Percentiles rank a stretch among this genome's conserved stretches.
Evolutionary conservation across 371 early-diverging fungal genomes (phyloP).

Genomic region (Lichtheimia hyalospora): DNA sequence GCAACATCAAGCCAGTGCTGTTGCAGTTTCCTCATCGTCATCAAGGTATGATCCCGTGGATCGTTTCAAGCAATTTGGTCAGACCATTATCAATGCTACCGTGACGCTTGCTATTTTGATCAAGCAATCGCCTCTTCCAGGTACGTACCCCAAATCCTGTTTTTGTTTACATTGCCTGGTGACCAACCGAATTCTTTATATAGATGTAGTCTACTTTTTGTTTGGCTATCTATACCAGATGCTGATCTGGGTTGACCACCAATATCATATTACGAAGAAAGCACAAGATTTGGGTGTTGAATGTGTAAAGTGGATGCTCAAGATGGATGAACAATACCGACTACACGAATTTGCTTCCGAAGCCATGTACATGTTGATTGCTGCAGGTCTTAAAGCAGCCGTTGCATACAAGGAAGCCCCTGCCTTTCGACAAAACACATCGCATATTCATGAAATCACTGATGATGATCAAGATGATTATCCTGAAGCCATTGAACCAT

Average conservation of each 20-base stretch:
- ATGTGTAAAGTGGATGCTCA: conserved; percentile 51
- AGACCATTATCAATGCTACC: conserved; percentile 21
- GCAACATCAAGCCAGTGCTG: background rate
- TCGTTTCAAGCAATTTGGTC: conserved; percentile 24
- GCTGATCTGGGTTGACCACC: conserved; percentile 49
- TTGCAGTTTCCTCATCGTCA: too few species aligned
- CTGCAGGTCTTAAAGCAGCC: conserved; percentile 59
- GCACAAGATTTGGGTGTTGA: conserved; percentile 49
- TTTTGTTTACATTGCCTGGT: background rate
- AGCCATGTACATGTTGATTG: conserved; percentile 50
- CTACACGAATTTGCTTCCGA: conserved; percentile 61
- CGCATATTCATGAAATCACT: background rate
- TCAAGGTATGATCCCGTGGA: conserved; percentile 10
- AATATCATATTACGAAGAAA: conserved; percentile 51
- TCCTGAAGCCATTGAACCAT: background rate
- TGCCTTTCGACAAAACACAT: conserved; percentile 5
- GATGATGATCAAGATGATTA: background rate
- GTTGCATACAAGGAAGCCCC: conserved; percentile 66
- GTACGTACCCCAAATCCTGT: conserved; percentile 13
- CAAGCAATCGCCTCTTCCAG: conserved; percentile 27
- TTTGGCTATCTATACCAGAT: conserved; percentile 48
- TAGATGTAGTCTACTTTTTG: conserved; percentile 30
- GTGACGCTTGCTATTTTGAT: conserved; percentile 26
- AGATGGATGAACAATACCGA: conserved; percentile 61
- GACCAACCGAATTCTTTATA: background rate